Conservation (phyloP, 495 filamentous ascomycete species). For the Xylaria bambusicola region DNA sequence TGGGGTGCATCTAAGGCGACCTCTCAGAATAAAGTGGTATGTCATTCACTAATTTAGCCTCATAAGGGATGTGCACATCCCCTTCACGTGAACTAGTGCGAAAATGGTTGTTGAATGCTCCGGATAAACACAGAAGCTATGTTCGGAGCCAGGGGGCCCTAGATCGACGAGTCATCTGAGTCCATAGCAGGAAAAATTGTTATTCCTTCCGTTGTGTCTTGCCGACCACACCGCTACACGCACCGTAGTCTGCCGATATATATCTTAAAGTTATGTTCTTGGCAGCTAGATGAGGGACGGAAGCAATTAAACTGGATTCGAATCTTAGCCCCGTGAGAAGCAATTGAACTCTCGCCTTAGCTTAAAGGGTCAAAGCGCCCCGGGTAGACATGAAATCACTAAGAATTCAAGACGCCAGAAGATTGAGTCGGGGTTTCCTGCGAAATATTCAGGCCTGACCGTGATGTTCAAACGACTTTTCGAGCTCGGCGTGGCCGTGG, state of each 20-base stretch:
- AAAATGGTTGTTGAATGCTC: neutral
- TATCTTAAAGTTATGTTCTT: conserved; percentile 13
- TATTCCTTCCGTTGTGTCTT: conserved; percentile 24
- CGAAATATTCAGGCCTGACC: too few relatives aligned
- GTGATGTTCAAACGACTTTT: conserved; percentile 30
- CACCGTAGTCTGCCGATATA: conserved; percentile 19
- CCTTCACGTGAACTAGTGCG: conserved; percentile 4
- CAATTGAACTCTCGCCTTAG: neutral
- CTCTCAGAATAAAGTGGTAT: conserved; percentile 24
- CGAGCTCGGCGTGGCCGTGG: conserved; percentile 23
- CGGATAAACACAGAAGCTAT: conserved; percentile 13
- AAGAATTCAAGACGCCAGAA: too few relatives aligned
- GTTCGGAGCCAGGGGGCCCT: neutral
- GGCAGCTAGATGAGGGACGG: conserved; percentile 9
- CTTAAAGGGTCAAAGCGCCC: conserved; percentile 9
- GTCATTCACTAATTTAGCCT: conserved; percentile 34
- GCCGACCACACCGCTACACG: conserved; percentile 22
- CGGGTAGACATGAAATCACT: neutral
- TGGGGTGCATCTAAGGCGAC: conserved; percentile 25
- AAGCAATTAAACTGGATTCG: conserved; percentile 6
- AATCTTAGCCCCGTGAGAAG: neutral
- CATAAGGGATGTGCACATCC: conserved; percentile 19
- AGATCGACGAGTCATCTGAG: neutral
- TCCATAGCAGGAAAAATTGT: conserved; percentile 4
- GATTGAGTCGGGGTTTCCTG: too few relatives aligned